Base-by-base conservation (phyloP, 768 basidiomycete species). In the Lactifluus volemus region DNA sequence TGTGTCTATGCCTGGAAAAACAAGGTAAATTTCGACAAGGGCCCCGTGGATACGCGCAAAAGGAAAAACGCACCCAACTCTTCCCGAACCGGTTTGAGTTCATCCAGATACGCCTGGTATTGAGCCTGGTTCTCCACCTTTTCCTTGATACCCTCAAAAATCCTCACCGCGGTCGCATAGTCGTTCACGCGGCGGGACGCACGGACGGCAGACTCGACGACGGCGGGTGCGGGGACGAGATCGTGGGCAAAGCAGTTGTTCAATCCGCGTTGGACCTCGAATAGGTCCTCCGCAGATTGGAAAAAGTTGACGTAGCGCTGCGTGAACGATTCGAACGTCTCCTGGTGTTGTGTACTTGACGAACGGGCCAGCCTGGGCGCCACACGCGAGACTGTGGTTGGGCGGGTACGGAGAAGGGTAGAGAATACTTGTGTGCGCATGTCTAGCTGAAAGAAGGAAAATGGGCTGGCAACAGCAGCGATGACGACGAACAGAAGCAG, bases 191-290 rank as follows among this genome's bases (percentile, higher is more conserved):
- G 84, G 66, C 97, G 80, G 21, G 91, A 84, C 59, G 94, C 93
- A 56, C 85, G 84, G 63, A 95, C 77, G 30, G 92, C 92, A 64
- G 91, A 89, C 76, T 94, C 92, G 57, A 95, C 76, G 68, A 96
- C 91, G 57, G 78, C 72, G 30, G 91, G 82, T 1, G 90, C 83
- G 5, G 93, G 93, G 14, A 97, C 94, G 65, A 97, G 84, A 74
- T 99, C 97, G 74, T 98, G 96, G 2, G 97, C 92, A 73, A 99
- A 99, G 79, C 95, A 98, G 82, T 99, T 99, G 81, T 99, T 98
- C 69, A 99, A 79, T 42, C 97, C 97, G 53, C 97, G 91, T 77
- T 99, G 96, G 65, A 99, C 89, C 79, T 99, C 97, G 72, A 99
- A 99, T 60, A 98, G 82, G 77, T 99, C 97, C 71, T 93, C 85